phyloP scores from a whole-genome alignment of 495 filamentous ascomycete genomes.

The Penicillium herquei region DNA sequence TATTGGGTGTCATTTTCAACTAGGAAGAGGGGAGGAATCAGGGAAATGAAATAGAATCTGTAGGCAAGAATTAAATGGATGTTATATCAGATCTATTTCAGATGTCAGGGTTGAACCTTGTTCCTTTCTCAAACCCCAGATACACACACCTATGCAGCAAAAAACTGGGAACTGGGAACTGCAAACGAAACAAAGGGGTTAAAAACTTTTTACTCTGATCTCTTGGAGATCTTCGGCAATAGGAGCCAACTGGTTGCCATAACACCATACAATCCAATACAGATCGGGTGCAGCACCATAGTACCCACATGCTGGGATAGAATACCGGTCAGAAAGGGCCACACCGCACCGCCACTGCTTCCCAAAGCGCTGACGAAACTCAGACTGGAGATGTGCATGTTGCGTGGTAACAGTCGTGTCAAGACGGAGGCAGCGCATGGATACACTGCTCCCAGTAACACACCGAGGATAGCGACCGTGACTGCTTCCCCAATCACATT shows the following conservation, averaged over 20 bases:
- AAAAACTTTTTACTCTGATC: slow-evolving; percentile 23
- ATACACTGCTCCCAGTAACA: slow-evolving; percentile 76
- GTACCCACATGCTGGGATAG: slow-evolving; percentile 68
- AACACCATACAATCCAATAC: slow-evolving; percentile 62
- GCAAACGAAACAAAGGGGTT: not conserved
- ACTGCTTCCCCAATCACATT: slow-evolving; percentile 70
- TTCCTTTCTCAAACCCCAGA: too few species aligned
- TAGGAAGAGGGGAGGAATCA: too few species aligned
- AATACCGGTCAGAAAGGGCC: slow-evolving; percentile 72
- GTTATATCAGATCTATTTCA: too few species aligned
- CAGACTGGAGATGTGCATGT: slow-evolving; percentile 64
- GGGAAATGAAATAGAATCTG: too few species aligned
- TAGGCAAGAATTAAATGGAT: too few species aligned
- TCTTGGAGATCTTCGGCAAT: slow-evolving; percentile 31
- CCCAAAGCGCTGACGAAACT: slow-evolving; percentile 72
- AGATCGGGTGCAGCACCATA: slow-evolving; percentile 71
- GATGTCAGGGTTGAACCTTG: too few species aligned
- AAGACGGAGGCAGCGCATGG: slow-evolving; percentile 70
- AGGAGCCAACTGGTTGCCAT: slow-evolving; percentile 66
- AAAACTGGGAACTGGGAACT: not conserved
- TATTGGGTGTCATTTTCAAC: too few species aligned
- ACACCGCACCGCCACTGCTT: slow-evolving; percentile 69
- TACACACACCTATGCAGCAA: too few species aligned
- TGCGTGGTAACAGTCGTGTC: slow-evolving; percentile 56
- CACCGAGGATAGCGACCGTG: slow-evolving; percentile 67